phyloP scores from a whole-genome alignment of 805 yeast species.

The Komagataella kurtzmanii region DNA sequence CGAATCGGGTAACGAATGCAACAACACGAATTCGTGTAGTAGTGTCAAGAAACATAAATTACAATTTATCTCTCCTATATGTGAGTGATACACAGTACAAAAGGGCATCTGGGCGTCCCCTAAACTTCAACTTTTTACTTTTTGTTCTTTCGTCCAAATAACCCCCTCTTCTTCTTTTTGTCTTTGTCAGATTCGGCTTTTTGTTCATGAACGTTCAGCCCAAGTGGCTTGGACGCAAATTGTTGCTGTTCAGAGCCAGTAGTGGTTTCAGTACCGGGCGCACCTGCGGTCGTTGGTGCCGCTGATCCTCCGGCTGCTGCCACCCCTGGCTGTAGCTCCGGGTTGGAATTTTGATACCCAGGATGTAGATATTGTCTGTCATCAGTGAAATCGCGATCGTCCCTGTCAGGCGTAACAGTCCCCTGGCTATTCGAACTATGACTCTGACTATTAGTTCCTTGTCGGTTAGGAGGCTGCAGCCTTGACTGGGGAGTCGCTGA shows the following conservation, averaged over 20 bases:
- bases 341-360: background rate
- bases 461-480: slow-evolving; percentile 1
- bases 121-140: slow-evolving; percentile 2
- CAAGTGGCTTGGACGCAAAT: slow-evolving; percentile 37
- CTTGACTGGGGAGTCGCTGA: background rate
- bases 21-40: background rate
- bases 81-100: background rate
- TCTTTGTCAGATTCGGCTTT: slow-evolving; percentile 14
- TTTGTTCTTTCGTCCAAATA: slow-evolving; percentile 52
- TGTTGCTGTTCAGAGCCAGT: slow-evolving; percentile 9
- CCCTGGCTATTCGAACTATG: slow-evolving; percentile 9
- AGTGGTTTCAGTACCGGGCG: background rate
- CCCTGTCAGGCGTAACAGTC: background rate
- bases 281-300: background rate
- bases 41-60: background rate
- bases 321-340: background rate
- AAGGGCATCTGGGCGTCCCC: background rate
- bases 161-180: slow-evolving; percentile 67
- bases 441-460: slow-evolving; percentile 7
- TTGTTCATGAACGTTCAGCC: slow-evolving; percentile 42
- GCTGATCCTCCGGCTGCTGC: slow-evolving; percentile 9
- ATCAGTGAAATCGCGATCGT: background rate
- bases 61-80: background rate
- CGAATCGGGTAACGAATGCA: background rate
- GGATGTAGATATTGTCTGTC: background rate